Evolutionary conservation across 2,329 filamentous ascomycete genomes (phyloP).

Genomic region (Aspergillus chevalieri): DNA sequence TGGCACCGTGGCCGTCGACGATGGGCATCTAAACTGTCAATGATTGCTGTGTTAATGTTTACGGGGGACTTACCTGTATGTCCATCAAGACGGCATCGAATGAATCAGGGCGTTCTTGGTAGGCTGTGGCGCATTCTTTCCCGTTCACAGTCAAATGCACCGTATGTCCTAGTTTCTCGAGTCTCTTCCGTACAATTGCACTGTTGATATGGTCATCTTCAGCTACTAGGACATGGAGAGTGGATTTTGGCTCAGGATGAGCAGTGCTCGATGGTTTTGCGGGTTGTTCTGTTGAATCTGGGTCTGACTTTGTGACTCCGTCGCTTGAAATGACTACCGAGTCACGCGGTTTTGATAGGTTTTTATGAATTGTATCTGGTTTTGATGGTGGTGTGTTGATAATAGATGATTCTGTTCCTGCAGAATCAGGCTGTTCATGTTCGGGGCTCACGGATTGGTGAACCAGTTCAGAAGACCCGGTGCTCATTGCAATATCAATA

Average conservation of each 20-base stretch:
- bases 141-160: conserved; percentile 73
- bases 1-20: conserved; percentile 73
- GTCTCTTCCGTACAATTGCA: conserved; percentile 69
- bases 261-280: conserved; percentile 1
- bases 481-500: background rate
- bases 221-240: conserved; percentile 61
- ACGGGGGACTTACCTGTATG: conserved; percentile 58
- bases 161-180: conserved; percentile 69
- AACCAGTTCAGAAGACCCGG: background rate
- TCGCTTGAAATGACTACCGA: no score
- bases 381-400: no score
- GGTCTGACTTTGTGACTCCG: no score
- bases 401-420: no score
- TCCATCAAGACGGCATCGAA: conserved; percentile 88
- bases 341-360: no score
- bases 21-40: conserved; percentile 69
- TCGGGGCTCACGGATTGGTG: background rate
- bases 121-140: conserved; percentile 71
- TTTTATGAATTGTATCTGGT: no score
- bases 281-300: background rate
- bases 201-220: conserved; percentile 88
- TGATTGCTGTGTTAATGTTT: background rate
- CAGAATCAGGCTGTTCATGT: background rate
- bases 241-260: background rate
- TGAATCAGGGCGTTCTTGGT: conserved; percentile 54